Evolutionary conservation across 345 rosid genomes (phyloP).

Genomic region (Mercurialis annua): DNA sequence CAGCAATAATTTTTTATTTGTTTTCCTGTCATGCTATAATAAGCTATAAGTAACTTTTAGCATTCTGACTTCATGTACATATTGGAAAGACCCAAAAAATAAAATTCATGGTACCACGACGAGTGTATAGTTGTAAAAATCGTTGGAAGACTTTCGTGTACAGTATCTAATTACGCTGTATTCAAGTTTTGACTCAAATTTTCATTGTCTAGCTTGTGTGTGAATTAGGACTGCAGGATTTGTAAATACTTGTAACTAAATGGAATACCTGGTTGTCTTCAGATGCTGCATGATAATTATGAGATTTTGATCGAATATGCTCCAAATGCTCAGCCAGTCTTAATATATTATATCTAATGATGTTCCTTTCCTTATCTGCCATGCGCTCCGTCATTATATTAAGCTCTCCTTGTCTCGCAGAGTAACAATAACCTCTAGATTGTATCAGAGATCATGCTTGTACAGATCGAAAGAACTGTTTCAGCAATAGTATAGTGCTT

Average conservation of each 20-base stretch:
- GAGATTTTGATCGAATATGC: not conserved
- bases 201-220: not conserved
- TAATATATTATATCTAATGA: too few relatives aligned
- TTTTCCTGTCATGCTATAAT: constrained; percentile 11
- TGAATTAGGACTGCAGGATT: not conserved
- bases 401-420: too few relatives aligned
- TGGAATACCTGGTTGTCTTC: not conserved
- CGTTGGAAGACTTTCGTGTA: constrained; percentile 3
- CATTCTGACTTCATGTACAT: constrained; percentile 15
- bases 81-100: not conserved
- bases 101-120: too few relatives aligned
- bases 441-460: too few relatives aligned
- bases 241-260: not conserved
- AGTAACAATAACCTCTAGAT: too few relatives aligned
- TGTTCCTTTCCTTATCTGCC: too few relatives aligned
- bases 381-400: too few relatives aligned
- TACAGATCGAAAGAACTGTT: too few relatives aligned
- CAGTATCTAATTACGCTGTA: constrained; percentile 1
- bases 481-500: too few relatives aligned
- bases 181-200: constrained; percentile 13
- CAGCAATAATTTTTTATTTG: not conserved
- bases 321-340: not conserved
- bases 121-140: constrained; percentile 15
- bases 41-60: constrained; percentile 11
- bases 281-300: not conserved